A percentile compares a stretch with the other conserved stretches of the same genome.
These are phyloP conservation scores for Kazachstania psychrophila DNA, from an alignment of 805 yeast genomes.

Conservation along the genomic window DNA sequence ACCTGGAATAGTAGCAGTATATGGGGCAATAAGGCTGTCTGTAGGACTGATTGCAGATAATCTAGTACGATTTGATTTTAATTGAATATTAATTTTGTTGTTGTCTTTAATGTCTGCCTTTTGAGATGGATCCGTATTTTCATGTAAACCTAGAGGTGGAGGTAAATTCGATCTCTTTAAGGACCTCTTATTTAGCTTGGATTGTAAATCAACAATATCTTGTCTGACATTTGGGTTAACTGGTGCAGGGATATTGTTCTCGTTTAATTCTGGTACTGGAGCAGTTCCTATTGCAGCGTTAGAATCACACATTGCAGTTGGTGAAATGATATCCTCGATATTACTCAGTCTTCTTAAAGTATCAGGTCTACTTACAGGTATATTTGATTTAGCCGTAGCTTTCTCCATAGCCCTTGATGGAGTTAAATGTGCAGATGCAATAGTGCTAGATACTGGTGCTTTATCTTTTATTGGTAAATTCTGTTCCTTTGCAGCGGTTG, in stretches of 20 bases:
- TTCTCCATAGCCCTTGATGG: too few species aligned
- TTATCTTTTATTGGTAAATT: too few species aligned
- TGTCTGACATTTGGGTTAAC: neutral
- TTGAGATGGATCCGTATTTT: neutral
- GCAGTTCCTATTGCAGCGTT: neutral
- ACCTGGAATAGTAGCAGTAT: neutral
- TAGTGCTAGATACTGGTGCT: too few species aligned
- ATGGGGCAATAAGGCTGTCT: neutral
- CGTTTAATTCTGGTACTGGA: neutral
- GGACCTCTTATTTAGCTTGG: conserved; percentile 8
- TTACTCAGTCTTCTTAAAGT: neutral
- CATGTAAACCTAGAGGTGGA: conserved; percentile 13
- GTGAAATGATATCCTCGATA: conserved; percentile 7
- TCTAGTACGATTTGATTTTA: too few species aligned
- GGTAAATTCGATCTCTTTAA: conserved; percentile 21
- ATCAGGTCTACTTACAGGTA: neutral
- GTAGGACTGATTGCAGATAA: too few species aligned
- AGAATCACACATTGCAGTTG: neutral
- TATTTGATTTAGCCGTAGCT: too few species aligned
- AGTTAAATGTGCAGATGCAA: too few species aligned
- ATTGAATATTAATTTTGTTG: too few species aligned
- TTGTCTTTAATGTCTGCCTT: too few species aligned
- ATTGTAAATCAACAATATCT: neutral
- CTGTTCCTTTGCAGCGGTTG: too few species aligned
- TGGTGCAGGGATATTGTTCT: neutral